Base-by-base conservation (phyloP, 257 asterid genomes). In the Solanum lycopersicoides region DNA sequence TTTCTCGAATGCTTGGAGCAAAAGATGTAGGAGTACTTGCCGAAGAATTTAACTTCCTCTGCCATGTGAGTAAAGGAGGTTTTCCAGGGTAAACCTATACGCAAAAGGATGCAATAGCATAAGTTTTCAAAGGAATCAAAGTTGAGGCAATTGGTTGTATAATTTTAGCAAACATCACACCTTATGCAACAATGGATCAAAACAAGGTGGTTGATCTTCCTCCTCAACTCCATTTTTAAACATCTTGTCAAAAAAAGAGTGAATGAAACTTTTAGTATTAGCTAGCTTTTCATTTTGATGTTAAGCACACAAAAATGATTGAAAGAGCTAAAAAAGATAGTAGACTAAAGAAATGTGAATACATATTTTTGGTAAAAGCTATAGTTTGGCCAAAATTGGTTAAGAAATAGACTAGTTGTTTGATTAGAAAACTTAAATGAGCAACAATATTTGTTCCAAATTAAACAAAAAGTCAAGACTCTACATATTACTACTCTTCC, bases 31-130 rank as follows among this genome's bases (percentile, higher is more conserved):
- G 97, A 84, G 84, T 65, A 87, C 82, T 91, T 42, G 89, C 95
- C 60, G 93, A 90, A 37, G 87, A 86, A 80, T 90, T 91, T 14
- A 97, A 89, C 88, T 92, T 93, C 47, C 98, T 91, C 87, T 91
- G 91, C 98, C 96, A 95, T 45, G 97, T 89, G 86, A 97, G 95
- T 86, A 94, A 90, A 76, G 98, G 97, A 91, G 95, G 97, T 59
- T 80, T 90, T 86, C 91, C 94, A 3, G 95, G 94, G 87, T 92
- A 95, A 88, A 92, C 92, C 87, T 89, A 60, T 39, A 35, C 15
- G n/a, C 60, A 83, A n/a, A 59, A 83, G 41, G 56, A 56, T 59
- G 68, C 35, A 23, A 50, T 75, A 41, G 83, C 83, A 75, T 75
- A 75, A 41, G 53, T 12, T 41, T 75, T 41, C 83, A 75, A 76